Conservation (phyloP, 257 asterid genomes). For the Datura wrightii region DNA sequence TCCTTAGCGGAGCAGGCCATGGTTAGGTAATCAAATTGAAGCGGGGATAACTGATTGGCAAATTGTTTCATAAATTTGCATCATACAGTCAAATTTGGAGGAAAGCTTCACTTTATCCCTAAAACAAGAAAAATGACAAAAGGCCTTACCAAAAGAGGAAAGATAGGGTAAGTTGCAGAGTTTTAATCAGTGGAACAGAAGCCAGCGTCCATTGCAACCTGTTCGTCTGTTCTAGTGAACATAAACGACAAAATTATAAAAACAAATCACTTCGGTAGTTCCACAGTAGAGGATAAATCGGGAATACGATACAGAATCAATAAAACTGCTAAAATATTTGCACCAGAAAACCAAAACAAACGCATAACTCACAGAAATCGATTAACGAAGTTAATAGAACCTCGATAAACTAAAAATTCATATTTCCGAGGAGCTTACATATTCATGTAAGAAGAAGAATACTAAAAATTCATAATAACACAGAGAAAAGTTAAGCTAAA, state of each 20-base stretch:
- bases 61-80: conserved; percentile 5
- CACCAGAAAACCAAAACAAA: background rate
- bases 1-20: background rate
- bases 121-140: background rate
- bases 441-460: background rate
- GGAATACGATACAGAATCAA: background rate
- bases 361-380: background rate
- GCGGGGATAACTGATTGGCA: background rate
- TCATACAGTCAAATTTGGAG: background rate
- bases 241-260: conserved; percentile 29
- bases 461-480: background rate
- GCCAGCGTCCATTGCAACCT: conserved; percentile 87
- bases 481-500: background rate
- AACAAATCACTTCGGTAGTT: background rate
- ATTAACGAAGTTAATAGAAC: background rate
- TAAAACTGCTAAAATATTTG: background rate
- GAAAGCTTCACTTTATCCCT: background rate
- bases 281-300: background rate
- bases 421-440: background rate
- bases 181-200: conserved; percentile 78
- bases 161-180: conserved; percentile 74
- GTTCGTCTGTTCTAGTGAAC: conserved; percentile 63
- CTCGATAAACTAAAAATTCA: background rate
- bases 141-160: conserved; percentile 79
- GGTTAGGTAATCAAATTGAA: background rate